These are phyloP conservation scores for Fusarium sp. DNA, from an alignment of 2,329 filamentous ascomycete species.

Conservation along the genomic window DNA sequence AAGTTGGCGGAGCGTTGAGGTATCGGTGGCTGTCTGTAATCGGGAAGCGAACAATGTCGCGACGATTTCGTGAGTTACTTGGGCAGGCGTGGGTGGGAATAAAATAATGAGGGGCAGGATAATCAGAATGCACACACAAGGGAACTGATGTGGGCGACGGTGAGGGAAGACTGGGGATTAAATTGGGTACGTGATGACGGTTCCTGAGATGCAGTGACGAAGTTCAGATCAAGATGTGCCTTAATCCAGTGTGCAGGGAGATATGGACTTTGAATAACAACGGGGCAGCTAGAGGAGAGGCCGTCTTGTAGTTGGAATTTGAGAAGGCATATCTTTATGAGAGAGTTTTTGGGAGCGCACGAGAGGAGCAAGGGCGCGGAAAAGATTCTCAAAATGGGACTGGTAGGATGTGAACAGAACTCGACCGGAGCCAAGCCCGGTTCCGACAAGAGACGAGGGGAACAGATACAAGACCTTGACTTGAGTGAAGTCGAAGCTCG, in stretches of 20 bases:
- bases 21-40: slow-evolving; percentile 13
- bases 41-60: slow-evolving; percentile 17
- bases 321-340: slow-evolving; percentile 35
- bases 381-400: slow-evolving; percentile 45
- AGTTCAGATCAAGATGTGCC: slow-evolving; percentile 13
- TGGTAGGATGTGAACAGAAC: slow-evolving; percentile 43
- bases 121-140: slow-evolving; percentile 31
- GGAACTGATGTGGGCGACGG: slow-evolving; percentile 24
- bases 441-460: slow-evolving; percentile 43
- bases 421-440: slow-evolving; percentile 44
- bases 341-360: slow-evolving; percentile 40
- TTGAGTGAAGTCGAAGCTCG: slow-evolving; percentile 33
- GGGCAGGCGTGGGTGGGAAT: slow-evolving; percentile 24
- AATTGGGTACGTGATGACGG: slow-evolving; percentile 32
- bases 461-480: slow-evolving; percentile 36
- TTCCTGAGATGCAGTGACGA: slow-evolving; percentile 23
- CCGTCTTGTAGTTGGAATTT: slow-evolving; percentile 32
- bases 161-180: slow-evolving; percentile 24
- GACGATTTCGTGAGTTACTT: slow-evolving; percentile 22
- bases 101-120: slow-evolving; percentile 31
- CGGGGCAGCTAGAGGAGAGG: slow-evolving; percentile 31
- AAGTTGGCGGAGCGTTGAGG: slow-evolving; percentile 21
- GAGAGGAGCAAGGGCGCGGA: slow-evolving; percentile 40
- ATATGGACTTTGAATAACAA: slow-evolving; percentile 26
- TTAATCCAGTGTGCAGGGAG: slow-evolving; percentile 21